Evolutionary conservation across 192 early-diverging fungal species (phyloP).

Genomic region (Podochytrium sp.): DNA sequence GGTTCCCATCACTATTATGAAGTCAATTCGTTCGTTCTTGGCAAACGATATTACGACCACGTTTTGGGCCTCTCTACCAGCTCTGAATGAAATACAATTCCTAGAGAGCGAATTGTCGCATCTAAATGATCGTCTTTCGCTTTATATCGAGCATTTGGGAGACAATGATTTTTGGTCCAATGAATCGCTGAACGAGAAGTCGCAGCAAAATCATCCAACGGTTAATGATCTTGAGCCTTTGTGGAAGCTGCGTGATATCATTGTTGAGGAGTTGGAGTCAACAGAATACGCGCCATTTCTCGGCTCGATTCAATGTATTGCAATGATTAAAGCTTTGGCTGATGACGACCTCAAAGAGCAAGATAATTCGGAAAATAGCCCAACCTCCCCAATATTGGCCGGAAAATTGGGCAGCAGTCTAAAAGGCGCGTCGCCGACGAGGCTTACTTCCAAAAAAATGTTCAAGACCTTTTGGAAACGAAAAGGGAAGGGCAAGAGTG

Average conservation of each 20-base stretch:
- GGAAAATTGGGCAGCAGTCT: background rate
- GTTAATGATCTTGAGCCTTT: constrained; percentile 27
- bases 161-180: background rate
- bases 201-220: background rate
- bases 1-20: background rate
- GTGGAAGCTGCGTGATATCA: constrained; percentile 5
- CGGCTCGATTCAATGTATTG: background rate
- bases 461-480: constrained; percentile 9
- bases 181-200: background rate
- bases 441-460: constrained; percentile 1
- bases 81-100: no score
- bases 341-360: background rate
- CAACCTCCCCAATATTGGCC: background rate
- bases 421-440: background rate
- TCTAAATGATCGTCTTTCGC: no score
- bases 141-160: background rate
- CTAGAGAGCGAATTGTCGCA: no score
- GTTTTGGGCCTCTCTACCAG: constrained; percentile 20
- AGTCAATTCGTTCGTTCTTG: background rate
- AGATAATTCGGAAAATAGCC: background rate
- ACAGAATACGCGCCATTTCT: background rate
- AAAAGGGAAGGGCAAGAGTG: background rate
- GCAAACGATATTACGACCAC: background rate
- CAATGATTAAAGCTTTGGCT: background rate
- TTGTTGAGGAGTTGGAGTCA: constrained; percentile 10